Conservation (phyloP, 73 alveolate genomes). For the Tetrahymena elliotti region DNA sequence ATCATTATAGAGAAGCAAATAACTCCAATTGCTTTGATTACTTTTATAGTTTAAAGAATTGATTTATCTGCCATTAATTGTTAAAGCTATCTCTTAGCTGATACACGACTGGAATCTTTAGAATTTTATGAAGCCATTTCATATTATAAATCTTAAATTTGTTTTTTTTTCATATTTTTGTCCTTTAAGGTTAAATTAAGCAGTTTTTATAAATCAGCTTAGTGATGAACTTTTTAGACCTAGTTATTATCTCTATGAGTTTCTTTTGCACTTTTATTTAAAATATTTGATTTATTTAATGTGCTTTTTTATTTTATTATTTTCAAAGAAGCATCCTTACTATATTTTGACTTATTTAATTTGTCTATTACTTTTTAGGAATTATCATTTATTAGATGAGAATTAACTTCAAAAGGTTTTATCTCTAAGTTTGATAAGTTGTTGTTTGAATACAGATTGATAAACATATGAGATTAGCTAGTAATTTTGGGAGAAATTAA, state of each 20-base stretch:
- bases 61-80: background rate
- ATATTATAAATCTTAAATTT: background rate
- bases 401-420: background rate
- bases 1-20: background rate
- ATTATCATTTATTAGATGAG: background rate
- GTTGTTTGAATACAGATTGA: no score
- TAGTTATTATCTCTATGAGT: no score
- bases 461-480: background rate
- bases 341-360: no score
- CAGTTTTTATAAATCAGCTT: no score
- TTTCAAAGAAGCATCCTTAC: no score
- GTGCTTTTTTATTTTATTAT: no score
- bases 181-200: background rate
- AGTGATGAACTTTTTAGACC: no score
- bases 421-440: background rate
- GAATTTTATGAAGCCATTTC: background rate
- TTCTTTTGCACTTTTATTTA: no score
- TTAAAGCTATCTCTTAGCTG: background rate
- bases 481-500: background rate
- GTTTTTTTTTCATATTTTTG: no score
- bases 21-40: background rate
- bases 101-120: background rate
- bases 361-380: background rate
- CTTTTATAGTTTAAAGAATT: background rate
- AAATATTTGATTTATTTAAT: no score